Base-by-base conservation (phyloP, 2,329 filamentous ascomycete species). In the Cladophialophora chaetospira region DNA sequence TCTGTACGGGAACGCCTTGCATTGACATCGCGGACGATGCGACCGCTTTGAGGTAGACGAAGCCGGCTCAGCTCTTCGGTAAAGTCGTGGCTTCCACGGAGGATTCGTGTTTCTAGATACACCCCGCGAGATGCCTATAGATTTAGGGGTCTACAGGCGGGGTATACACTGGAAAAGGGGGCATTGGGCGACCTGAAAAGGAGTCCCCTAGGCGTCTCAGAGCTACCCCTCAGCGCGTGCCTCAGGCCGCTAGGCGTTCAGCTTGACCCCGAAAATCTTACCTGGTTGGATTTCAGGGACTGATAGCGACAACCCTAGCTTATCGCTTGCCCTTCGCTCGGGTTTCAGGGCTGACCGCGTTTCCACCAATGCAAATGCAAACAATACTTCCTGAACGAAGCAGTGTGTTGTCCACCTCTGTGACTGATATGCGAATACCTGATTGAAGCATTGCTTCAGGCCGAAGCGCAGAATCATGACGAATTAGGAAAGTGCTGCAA, bases 121-220 rank as follows among this genome's bases (percentile, higher is more conserved):
- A 15, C 23, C 26, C 47, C 35, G 33, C 47, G 47, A n/a, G 25
- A 15, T 42, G 46, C 33, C 31, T 49, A 15, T 10, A 43, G n/a
- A 31, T 47, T 23, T 33, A 44, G 49, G 36, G 15, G 28, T 52
- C 21, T 25, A 45, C 15, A 53, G 50, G 50, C 50, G 50, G 28
- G 38, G 38, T 45, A 35, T 38, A 44, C 6, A 36, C 35, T 23
- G n/a, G 5, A 42, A 25, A 26, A n/a, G 26, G 21, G 33, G 17
- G 48, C 40, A 35, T 28, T 45, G 50, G 38, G 50, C 50, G 28
- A 44, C 50, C 42, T 35, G 50, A 53, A 13, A 17, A 15, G 45
- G 21, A 36, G 19, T 21, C 45, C 19, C 19, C 9, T 11, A 42
- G 48, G 48, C 48, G 42, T 45, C 40, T 36, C 29, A 33, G 33